phyloP scores from a whole-genome alignment of 1,284 basidiomycete genomes.

The Peniophora sp. region DNA sequence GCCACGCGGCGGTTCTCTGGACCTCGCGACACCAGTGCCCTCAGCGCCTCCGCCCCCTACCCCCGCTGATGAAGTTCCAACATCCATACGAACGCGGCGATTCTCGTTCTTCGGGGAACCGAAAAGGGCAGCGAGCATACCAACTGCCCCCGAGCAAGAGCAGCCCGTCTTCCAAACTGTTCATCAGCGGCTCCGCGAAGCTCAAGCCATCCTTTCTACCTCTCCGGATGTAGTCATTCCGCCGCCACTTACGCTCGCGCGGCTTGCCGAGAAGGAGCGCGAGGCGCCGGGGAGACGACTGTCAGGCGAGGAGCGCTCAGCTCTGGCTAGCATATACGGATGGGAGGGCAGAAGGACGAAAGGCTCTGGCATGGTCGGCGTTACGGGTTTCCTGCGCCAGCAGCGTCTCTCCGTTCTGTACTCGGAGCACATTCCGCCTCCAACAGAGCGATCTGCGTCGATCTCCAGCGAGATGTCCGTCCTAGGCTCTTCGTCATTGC shows the following conservation, averaged over 20 bases:
- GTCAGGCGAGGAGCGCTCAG: conserved; percentile 48
- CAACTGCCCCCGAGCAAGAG: conserved; percentile 3
- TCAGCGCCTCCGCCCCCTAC: conserved; percentile 6
- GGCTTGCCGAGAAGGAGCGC: conserved; percentile 42
- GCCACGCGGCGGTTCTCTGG: conserved; percentile 28
- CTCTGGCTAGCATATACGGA: conserved; percentile 43
- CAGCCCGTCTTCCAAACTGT: conserved; percentile 27
- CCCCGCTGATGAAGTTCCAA: conserved; percentile 15
- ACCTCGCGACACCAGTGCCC: conserved; percentile 18
- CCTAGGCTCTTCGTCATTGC: neutral
- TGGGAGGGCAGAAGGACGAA: conserved; percentile 43
- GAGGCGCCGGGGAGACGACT: conserved; percentile 27
- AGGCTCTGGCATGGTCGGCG: conserved; percentile 42
- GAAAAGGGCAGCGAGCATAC: conserved; percentile 9
- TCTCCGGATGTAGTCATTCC: conserved; percentile 39
- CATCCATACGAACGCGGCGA: conserved; percentile 24
- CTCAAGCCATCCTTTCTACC: conserved; percentile 38
- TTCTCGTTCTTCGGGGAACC: conserved; percentile 39
- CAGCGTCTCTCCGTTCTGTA: conserved; percentile 52
- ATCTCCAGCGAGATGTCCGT: conserved; percentile 10
- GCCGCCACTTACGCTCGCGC: conserved; percentile 37
- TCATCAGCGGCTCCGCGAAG: conserved; percentile 32
- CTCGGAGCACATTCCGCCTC: conserved; percentile 33
- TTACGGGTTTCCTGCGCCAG: conserved; percentile 47
- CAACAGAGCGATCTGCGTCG: conserved; percentile 8